phyloP scores from a whole-genome alignment of 495 filamentous ascomycete species.

The Lentithecium fluviatile region DNA sequence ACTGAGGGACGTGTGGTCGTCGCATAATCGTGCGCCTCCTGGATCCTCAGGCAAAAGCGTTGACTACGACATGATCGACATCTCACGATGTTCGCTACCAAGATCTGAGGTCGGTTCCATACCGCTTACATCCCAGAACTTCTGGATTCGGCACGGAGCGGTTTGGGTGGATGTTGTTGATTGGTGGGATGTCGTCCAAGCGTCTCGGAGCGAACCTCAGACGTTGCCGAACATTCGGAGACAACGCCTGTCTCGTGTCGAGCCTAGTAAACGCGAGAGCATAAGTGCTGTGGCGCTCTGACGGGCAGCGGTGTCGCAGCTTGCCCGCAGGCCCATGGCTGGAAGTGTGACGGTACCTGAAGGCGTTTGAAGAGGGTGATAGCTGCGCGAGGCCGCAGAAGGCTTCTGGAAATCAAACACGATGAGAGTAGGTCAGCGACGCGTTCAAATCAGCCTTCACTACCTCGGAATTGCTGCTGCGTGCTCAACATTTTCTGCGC shows the following conservation, averaged over 20 bases:
- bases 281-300: background rate
- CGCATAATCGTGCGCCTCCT: conserved; percentile 30
- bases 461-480: background rate
- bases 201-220: conserved; percentile 2
- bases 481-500: background rate
- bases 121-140: background rate
- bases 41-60: background rate
- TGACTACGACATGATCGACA: too few relatives aligned
- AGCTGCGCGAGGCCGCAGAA: background rate
- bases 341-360: background rate
- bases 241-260: conserved; percentile 22
- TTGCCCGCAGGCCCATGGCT: background rate
- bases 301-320: conserved; percentile 1
- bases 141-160: conserved; percentile 5
- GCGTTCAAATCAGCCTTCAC: background rate
- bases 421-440: background rate
- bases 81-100: too few relatives aligned
- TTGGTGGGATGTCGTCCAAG: conserved; percentile 13
- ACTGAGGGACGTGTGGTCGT: conserved; percentile 1
- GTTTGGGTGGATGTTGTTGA: conserved; percentile 14
- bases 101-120: background rate
- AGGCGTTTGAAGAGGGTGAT: background rate
- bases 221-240: conserved; percentile 27
- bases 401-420: conserved; percentile 4
- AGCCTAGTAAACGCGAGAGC: background rate